Percentiles rank a stretch among this genome's conserved stretches.
phyloP scores from a whole-genome alignment of 176 grass and related monocot genomes.

The barley (Hordeum vulgare) region DNA sequence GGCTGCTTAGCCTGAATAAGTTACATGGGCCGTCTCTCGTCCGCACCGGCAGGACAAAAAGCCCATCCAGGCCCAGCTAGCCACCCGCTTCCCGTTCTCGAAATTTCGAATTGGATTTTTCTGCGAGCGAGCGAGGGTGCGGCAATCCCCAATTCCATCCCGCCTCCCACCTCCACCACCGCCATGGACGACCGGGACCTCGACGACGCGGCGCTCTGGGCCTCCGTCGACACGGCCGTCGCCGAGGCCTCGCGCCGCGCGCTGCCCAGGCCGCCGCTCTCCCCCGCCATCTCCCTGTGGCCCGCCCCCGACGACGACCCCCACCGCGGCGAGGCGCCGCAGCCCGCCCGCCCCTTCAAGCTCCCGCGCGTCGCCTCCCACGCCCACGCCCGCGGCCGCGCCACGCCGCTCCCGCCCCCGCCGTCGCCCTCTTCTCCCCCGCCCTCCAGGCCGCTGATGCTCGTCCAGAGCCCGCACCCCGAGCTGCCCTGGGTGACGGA shows the following conservation, averaged over 20 bases:
- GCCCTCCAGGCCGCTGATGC: constrained; percentile 7
- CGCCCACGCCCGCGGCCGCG: constrained; percentile 1
- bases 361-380: constrained; percentile 31
- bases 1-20: neutral
- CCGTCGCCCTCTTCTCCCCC: neutral
- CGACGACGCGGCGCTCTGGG: constrained; percentile 79
- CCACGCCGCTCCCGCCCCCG: neutral
- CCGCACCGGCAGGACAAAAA: no score
- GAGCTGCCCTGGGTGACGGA: neutral
- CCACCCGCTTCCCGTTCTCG: neutral
- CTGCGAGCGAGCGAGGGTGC: neutral
- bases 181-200: constrained; percentile 60
- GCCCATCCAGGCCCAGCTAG: neutral
- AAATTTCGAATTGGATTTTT: neutral
- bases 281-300: neutral
- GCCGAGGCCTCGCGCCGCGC: constrained; percentile 30
- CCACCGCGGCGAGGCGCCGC: constrained; percentile 47
- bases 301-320: constrained; percentile 15
- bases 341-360: constrained; percentile 52
- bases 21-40: neutral
- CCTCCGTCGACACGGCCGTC: constrained; percentile 58
- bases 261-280: constrained; percentile 2
- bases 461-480: constrained; percentile 46
- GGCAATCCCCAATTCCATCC: neutral
- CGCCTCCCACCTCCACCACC: neutral